These are phyloP conservation scores for Tympanopsis confertula DNA, from an alignment of 2,329 filamentous ascomycete genomes.

Conservation along the genomic window DNA sequence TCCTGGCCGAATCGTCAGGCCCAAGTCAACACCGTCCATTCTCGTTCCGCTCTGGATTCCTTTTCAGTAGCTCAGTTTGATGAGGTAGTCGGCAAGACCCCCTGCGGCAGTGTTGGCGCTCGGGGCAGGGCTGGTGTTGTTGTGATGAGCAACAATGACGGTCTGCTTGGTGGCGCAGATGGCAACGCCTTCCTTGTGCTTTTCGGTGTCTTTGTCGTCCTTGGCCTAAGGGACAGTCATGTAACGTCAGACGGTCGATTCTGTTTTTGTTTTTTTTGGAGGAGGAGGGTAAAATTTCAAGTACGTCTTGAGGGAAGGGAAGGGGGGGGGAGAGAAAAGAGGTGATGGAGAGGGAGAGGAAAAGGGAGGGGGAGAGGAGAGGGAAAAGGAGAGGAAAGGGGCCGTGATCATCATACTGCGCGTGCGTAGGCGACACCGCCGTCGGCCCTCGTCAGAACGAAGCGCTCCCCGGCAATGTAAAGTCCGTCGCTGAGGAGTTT, in stretches of 20 bases:
- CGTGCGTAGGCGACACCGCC: conserved; percentile 75
- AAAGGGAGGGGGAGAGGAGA: too few species aligned
- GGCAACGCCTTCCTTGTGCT: conserved; percentile 72
- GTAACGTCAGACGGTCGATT: conserved; percentile 2
- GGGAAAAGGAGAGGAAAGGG: too few species aligned
- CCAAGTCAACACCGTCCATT: too few species aligned
- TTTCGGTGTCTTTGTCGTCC: conserved; percentile 6
- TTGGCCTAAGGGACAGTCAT: conserved; percentile 1
- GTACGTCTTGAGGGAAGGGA: too few species aligned
- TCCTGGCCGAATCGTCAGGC: too few species aligned
- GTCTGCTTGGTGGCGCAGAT: conserved; percentile 81
- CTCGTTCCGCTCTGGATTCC: too few species aligned
- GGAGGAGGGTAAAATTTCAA: too few species aligned
- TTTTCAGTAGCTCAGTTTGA: conserved; percentile 64
- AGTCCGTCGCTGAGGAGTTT: conserved; percentile 63
- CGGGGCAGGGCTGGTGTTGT: conserved; percentile 60
- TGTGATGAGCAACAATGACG: conserved; percentile 80
- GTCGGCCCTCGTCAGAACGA: conserved; percentile 64
- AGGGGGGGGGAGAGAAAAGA: too few species aligned
- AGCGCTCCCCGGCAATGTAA: conserved; percentile 66
- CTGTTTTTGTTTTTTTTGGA: not conserved
- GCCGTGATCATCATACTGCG: conserved; percentile 62
- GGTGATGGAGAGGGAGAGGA: not conserved
- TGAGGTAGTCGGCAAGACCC: conserved; percentile 77
- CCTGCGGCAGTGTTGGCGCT: conserved; percentile 70